A percentile compares a stretch with the other conserved stretches of the same genome.
Evolutionary conservation across 805 yeast species (phyloP).

Genomic region (Yamadazyma philogaea): DNA sequence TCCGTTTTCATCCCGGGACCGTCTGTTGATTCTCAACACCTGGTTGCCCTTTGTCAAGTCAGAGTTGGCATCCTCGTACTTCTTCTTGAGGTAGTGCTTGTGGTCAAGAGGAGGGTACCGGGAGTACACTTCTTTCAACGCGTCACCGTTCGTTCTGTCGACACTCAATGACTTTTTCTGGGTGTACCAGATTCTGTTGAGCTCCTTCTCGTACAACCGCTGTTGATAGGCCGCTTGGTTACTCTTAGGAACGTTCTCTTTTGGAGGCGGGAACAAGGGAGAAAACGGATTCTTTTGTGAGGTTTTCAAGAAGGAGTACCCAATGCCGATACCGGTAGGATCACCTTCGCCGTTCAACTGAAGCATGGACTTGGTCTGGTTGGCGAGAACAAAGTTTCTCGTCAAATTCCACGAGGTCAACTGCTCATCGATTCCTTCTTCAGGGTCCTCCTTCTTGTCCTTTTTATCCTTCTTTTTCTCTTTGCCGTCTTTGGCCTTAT

Average conservation of each 20-base stretch:
- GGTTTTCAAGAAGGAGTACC: slow-evolving; percentile 81
- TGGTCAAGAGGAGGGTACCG: slow-evolving; percentile 39
- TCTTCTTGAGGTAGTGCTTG: slow-evolving; percentile 28
- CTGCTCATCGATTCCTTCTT: slow-evolving; percentile 74
- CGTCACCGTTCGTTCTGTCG: slow-evolving; percentile 26
- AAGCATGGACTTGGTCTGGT: slow-evolving; percentile 95
- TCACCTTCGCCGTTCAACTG: slow-evolving; percentile 94
- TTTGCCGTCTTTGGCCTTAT: slow-evolving; percentile 28
- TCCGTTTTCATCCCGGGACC: slow-evolving; percentile 80
- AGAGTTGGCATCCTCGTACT: slow-evolving; percentile 34
- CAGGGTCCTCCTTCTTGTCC: slow-evolving; percentile 33
- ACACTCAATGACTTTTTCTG: slow-evolving; percentile 60
- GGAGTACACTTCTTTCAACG: slow-evolving; percentile 33
- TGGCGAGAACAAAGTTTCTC: slow-evolving; percentile 84
- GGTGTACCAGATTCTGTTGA: slow-evolving; percentile 82
- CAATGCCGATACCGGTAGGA: slow-evolving; percentile 88
- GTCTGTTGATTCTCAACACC: slow-evolving; percentile 59
- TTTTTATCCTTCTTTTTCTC: slow-evolving; percentile 23
- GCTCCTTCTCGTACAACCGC: slow-evolving; percentile 86
- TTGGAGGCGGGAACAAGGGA: slow-evolving; percentile 35
- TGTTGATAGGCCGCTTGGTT: slow-evolving; percentile 62
- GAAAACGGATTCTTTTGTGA: slow-evolving; percentile 93
- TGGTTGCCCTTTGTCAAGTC: slow-evolving; percentile 27
- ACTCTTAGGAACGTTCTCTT: slow-evolving; percentile 37
- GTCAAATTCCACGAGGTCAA: slow-evolving; percentile 94